Evolutionary conservation across 2,329 filamentous ascomycete genomes (phyloP), one percentile per base, ranked within the genome.

Genomic region (Colletotrichum graminicola): DNA sequence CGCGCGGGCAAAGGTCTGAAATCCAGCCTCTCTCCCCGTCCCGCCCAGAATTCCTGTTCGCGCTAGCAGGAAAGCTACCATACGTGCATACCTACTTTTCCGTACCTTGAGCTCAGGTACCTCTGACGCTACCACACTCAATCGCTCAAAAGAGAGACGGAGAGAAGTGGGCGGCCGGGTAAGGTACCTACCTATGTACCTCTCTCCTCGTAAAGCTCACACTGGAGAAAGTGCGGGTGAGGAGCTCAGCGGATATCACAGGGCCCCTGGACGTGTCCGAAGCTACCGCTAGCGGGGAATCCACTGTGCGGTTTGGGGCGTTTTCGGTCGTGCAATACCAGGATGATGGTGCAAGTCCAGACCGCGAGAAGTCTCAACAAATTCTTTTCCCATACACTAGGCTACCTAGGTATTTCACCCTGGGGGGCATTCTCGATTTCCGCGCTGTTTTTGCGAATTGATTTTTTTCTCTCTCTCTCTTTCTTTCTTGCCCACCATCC

Each of bases 341-440:
- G 70, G 59, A 45, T 29, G 59, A 45, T 29, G 66, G 52, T 74
- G 71, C 73, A 67, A 73, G 66, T 66, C 73, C 71, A 70, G 62
- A 65, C 66, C 61, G 29, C 32, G 60, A 61, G 21, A 34, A 56
- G 39, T 36, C 70, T 72, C 70, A 72, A 72, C 70, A 72, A 71
- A 72, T 72, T 71, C 62, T 71, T 72, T 69, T 70, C 66, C 60
- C 60, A 71, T 72, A 45, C 43, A 43, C 41, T 43, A 43, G 41
- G 5, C 34, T 39, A 39, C 36, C 36, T 43, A 43, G 41, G 7
- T 10, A 51, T 62, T 71, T 39, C 61, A 41, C 56, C 26, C 39
- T 47, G 11, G 5, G 5, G 18, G 23, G 59, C 23, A 59, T 41
- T 62, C 36, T 32, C 6, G 21, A 26, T 51, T 62, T 62, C 59